Percentiles rank a stretch among this genome's conserved stretches.
Evolutionary conservation across 495 filamentous ascomycete species (phyloP).

Genomic region (Aspergillus nidulans): DNA sequence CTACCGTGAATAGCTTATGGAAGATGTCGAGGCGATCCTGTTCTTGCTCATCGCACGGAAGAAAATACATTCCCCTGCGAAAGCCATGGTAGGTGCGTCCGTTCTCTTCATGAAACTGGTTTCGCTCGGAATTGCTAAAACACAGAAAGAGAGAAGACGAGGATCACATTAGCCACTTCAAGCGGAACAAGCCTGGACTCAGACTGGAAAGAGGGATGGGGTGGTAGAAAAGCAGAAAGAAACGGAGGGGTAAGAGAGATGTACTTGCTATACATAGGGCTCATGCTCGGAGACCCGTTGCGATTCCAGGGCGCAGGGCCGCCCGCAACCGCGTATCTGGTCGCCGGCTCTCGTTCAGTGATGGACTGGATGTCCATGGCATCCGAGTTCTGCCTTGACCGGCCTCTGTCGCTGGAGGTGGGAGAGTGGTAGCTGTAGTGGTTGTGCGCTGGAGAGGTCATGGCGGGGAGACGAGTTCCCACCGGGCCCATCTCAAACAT

Average conservation of each 20-base stretch:
- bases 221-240: not conserved
- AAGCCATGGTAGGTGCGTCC: conserved; percentile 47
- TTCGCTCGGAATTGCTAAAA: conserved; percentile 32
- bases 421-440: conserved; percentile 31
- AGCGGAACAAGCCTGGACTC: not conserved
- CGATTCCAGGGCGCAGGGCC: conserved; percentile 26
- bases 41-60: conserved; percentile 57
- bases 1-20: conserved; percentile 68
- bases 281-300: conserved; percentile 29
- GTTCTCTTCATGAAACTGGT: conserved; percentile 40
- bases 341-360: conserved; percentile 32
- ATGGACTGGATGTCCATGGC: conserved; percentile 43
- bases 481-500: conserved; percentile 18
- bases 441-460: conserved; percentile 18
- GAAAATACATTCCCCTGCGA: conserved; percentile 45
- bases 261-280: conserved; percentile 32
- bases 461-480: conserved; percentile 15
- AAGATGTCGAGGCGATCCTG: conserved; percentile 74
- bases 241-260: conserved; percentile 15
- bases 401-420: conserved; percentile 25
- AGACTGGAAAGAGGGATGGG: not conserved
- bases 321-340: conserved; percentile 18
- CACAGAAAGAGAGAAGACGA: not conserved
- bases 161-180: conserved; percentile 17
- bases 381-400: conserved; percentile 37